Percentiles rank a stretch among this genome's conserved stretches.
phyloP scores from a whole-genome alignment of 371 early-diverging fungal genomes.

The Dinochytrium kinnereticum region DNA sequence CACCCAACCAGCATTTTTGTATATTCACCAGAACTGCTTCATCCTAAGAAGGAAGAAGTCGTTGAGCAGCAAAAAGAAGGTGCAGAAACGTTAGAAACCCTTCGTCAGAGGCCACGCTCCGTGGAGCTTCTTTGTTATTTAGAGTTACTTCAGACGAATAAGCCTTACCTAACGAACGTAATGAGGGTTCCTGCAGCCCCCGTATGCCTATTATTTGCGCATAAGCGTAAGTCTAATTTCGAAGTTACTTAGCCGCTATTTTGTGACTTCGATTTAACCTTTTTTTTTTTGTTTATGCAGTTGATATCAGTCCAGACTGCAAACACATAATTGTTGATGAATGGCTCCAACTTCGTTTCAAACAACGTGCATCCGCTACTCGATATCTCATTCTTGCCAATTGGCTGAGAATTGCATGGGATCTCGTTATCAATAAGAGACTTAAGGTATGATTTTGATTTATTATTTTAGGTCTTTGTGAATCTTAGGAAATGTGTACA shows the following conservation, averaged over 20 bases:
- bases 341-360: slow-evolving; percentile 60
- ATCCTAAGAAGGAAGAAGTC: slow-evolving; percentile 38
- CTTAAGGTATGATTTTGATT: slow-evolving; percentile 29
- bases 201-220: slow-evolving; percentile 37
- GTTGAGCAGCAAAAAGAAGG: slow-evolving; percentile 37
- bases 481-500: neutral
- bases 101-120: slow-evolving; percentile 31
- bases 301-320: slow-evolving; percentile 65
- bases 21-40: slow-evolving; percentile 64
- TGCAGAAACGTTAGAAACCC: slow-evolving; percentile 33
- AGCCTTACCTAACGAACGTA: slow-evolving; percentile 69
- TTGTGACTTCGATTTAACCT: too few relatives aligned
- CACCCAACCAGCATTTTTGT: slow-evolving; percentile 70
- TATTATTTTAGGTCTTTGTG: neutral
- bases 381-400: slow-evolving; percentile 40
- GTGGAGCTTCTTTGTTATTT: slow-evolving; percentile 63
- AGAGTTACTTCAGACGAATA: slow-evolving; percentile 68
- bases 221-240: slow-evolving; percentile 35
- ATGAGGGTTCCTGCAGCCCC: slow-evolving; percentile 57
- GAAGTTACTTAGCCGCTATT: too few relatives aligned
- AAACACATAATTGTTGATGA: slow-evolving; percentile 64
- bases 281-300: slow-evolving; percentile 21
- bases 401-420: slow-evolving; percentile 51
- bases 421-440: slow-evolving; percentile 30
- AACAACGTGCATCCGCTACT: slow-evolving; percentile 46